Evolutionary conservation across 2,329 filamentous ascomycete species (phyloP).

Genomic region (Albophoma yamanashiensis): DNA sequence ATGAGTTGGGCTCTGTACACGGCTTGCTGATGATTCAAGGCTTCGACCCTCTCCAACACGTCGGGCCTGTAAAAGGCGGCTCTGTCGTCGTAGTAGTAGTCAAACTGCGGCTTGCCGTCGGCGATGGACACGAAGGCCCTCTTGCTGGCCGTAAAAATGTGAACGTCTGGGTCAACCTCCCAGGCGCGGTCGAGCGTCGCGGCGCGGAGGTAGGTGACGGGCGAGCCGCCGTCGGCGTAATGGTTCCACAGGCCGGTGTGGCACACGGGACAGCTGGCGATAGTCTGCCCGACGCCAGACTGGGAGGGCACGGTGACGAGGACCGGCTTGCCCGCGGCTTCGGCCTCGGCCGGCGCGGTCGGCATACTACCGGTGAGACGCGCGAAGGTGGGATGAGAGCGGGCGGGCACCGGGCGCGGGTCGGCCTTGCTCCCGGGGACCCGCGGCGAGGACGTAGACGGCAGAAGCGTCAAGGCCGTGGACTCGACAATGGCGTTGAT

Average conservation of each 20-base stretch:
- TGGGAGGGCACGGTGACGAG: constrained; percentile 23
- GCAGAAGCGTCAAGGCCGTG: constrained; percentile 16
- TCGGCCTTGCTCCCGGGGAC: not conserved
- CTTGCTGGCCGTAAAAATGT: constrained; percentile 31
- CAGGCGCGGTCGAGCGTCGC: constrained; percentile 31
- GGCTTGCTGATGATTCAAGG: constrained; percentile 10
- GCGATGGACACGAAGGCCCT: constrained; percentile 24
- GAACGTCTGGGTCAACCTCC: constrained; percentile 29
- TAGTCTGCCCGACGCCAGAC: constrained; percentile 27
- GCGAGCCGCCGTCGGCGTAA: constrained; percentile 22
- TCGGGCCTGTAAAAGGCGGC: constrained; percentile 21
- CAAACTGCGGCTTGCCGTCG: constrained; percentile 24
- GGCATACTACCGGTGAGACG: constrained; percentile 6
- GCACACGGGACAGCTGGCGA: constrained; percentile 32
- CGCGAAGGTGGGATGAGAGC: constrained; percentile 6
- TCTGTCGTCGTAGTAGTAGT: constrained; percentile 22
- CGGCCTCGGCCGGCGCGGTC: not conserved
- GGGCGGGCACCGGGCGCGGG: not conserved
- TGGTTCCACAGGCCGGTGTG: constrained; percentile 27
- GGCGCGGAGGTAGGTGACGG: constrained; percentile 26
- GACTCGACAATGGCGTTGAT: constrained; percentile 32
- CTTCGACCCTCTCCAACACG: constrained; percentile 17
- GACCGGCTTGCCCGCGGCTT: constrained; percentile 4
- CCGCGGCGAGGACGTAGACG: not conserved
- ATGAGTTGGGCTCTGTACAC: constrained; percentile 10